Evolutionary conservation across 1,284 basidiomycete genomes (phyloP).

Genomic region (Amylostereum areolatum): DNA sequence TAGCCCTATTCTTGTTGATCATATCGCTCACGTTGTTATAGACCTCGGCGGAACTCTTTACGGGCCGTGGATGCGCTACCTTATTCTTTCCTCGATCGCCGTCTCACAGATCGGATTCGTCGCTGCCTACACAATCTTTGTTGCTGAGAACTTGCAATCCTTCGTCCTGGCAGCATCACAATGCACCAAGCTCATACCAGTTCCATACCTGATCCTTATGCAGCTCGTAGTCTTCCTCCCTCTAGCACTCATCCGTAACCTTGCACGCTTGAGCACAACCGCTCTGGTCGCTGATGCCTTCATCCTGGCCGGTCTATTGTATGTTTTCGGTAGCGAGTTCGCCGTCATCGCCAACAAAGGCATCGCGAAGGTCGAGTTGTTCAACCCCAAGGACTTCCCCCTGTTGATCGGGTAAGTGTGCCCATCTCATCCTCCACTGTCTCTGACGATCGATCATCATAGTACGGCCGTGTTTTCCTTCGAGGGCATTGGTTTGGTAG

Average conservation of each 20-base stretch:
- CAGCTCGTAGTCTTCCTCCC: constrained; percentile 88
- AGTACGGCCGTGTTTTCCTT: constrained; percentile 98
- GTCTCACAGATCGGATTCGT: constrained; percentile 91
- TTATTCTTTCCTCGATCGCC: constrained; percentile 85
- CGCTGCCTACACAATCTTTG: constrained; percentile 92
- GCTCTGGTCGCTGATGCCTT: constrained; percentile 94
- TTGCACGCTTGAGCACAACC: constrained; percentile 89
- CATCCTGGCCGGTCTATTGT: constrained; percentile 86
- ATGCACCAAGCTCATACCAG: constrained; percentile 66
- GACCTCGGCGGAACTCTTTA: constrained; percentile 95
- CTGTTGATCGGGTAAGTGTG: constrained; percentile 80
- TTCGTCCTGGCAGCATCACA: constrained; percentile 85
- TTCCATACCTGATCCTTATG: constrained; percentile 77
- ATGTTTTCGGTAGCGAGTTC: constrained; percentile 82
- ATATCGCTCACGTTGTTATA: constrained; percentile 21
- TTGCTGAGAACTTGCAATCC: constrained; percentile 87
- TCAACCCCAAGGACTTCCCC: constrained; percentile 88
- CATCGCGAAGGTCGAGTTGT: constrained; percentile 79
- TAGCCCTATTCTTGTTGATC: neutral
- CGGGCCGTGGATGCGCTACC: constrained; percentile 87
- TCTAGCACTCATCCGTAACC: constrained; percentile 79
- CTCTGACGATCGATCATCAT: constrained; percentile 6
- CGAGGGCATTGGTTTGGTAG: constrained; percentile 90
- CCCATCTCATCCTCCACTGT: constrained; percentile 3
- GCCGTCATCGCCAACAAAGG: constrained; percentile 61